Evolutionary conservation across 1,284 basidiomycete genomes (phyloP).

Genomic region (Singerocomus inundabilis): DNA sequence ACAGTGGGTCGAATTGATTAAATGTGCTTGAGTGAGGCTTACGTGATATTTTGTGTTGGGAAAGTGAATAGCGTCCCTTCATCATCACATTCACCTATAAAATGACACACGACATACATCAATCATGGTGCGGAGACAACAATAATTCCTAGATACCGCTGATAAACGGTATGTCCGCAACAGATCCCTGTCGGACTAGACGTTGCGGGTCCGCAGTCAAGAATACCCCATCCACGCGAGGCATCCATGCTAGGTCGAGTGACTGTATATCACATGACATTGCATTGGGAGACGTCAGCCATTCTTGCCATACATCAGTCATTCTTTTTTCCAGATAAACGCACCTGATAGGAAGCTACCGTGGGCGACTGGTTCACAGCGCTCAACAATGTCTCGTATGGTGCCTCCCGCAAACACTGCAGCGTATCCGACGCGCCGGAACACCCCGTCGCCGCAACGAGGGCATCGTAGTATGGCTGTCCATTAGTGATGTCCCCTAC

Average conservation of each 20-base stretch:
- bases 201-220: slow-evolving; percentile 42
- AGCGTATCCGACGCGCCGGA: slow-evolving; percentile 24
- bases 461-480: slow-evolving; percentile 26
- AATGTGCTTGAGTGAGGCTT: neutral
- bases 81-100: slow-evolving; percentile 40
- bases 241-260: slow-evolving; percentile 44
- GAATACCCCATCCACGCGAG: slow-evolving; percentile 51
- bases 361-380: slow-evolving; percentile 21
- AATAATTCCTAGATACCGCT: slow-evolving; percentile 29
- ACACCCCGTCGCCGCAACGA: slow-evolving; percentile 26
- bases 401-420: slow-evolving; percentile 32
- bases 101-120: no score
- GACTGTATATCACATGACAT: slow-evolving; percentile 19
- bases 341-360: slow-evolving; percentile 47
- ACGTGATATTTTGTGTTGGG: slow-evolving; percentile 39
- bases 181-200: slow-evolving; percentile 40
- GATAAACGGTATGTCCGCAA: slow-evolving; percentile 48
- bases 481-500: slow-evolving; percentile 23
- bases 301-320: no score
- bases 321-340: neutral
- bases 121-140: slow-evolving; percentile 6
- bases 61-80: slow-evolving; percentile 53
- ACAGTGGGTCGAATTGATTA: neutral
- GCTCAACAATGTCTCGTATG: slow-evolving; percentile 21
- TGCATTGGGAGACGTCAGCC: neutral